A percentile compares a stretch with the other conserved stretches of the same genome.
Conservation (phyloP, 768 basidiomycete species). For the Naganishia vaughanmartiniae region DNA sequence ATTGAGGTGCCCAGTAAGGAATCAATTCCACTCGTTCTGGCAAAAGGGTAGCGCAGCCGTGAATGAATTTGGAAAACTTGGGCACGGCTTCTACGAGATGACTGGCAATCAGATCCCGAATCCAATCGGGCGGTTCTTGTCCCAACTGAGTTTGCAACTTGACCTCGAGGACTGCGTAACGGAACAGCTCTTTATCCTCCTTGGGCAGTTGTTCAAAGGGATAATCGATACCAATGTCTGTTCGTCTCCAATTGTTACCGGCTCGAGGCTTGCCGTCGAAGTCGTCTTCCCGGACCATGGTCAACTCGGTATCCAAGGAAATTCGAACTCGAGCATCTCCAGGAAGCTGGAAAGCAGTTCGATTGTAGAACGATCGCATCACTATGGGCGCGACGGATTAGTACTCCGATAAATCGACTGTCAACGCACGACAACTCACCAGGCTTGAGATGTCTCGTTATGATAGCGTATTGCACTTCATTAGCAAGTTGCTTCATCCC, state of each 20-base stretch:
- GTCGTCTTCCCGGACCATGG: slow-evolving; percentile 91
- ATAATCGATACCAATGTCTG: slow-evolving; percentile 85
- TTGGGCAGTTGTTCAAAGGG: slow-evolving; percentile 74
- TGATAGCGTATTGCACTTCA: slow-evolving; percentile 87
- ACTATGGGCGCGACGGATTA: slow-evolving; percentile 56
- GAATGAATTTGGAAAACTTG: slow-evolving; percentile 93
- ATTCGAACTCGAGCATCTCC: slow-evolving; percentile 98
- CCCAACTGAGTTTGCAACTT: slow-evolving; percentile 95
- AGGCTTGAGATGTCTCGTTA: slow-evolving; percentile 75
- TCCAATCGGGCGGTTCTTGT: slow-evolving; percentile 94
- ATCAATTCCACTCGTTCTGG: slow-evolving; percentile 91
- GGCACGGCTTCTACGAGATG: slow-evolving; percentile 96
- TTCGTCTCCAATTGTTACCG: slow-evolving; percentile 87
- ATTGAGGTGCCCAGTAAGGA: slow-evolving; percentile 97
- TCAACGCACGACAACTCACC: slow-evolving; percentile 58
- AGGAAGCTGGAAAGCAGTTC: slow-evolving; percentile 97
- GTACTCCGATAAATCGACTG: background rate
- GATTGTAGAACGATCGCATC: slow-evolving; percentile 95
- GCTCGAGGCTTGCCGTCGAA: slow-evolving; percentile 82
- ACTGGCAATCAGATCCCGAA: slow-evolving; percentile 88
- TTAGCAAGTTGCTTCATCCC: slow-evolving; percentile 93
- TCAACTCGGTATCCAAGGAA: slow-evolving; percentile 93
- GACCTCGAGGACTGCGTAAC: slow-evolving; percentile 95
- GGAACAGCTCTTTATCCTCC: slow-evolving; percentile 89
- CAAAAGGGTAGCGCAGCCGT: slow-evolving; percentile 88